A percentile compares a stretch with the other conserved stretches of the same genome.
These are phyloP conservation scores for Arctium minus DNA, from an alignment of 129 eudicot species.

Conservation along the genomic window DNA sequence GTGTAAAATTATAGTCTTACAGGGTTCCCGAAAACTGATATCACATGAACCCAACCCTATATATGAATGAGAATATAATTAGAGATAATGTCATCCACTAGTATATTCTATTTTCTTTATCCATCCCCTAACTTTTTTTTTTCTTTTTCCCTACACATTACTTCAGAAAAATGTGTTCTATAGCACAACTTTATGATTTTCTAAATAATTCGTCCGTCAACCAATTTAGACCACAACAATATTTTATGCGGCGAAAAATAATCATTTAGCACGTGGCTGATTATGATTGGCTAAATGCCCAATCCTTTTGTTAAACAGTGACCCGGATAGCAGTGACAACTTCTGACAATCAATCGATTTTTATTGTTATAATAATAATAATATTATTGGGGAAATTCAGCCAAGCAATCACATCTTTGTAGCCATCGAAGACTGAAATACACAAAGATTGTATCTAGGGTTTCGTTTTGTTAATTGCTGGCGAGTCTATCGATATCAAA, in stretches of 20 bases:
- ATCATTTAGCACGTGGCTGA: constrained; percentile 22
- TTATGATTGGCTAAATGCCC: not conserved
- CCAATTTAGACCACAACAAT: constrained; percentile 19
- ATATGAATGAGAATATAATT: too few species aligned
- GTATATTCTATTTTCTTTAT: too few species aligned
- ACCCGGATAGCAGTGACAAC: constrained; percentile 19
- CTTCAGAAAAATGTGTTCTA: too few species aligned
- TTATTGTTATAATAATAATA: not conserved
- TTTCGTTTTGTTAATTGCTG: constrained; percentile 11
- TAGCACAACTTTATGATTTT: not conserved
- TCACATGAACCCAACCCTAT: too few species aligned
- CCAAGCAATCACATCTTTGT: constrained; percentile 12
- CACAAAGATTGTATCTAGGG: constrained; percentile 20
- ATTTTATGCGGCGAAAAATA: constrained; percentile 14
- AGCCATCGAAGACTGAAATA: constrained; percentile 10
- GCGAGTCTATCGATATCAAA: not conserved
- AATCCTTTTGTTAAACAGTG: constrained; percentile 16
- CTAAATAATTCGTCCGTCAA: not conserved
- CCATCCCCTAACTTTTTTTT: too few species aligned
- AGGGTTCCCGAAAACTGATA: too few species aligned
- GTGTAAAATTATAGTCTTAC: too few species aligned
- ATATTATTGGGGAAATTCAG: not conserved
- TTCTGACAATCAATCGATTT: constrained; percentile 12
- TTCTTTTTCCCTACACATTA: too few species aligned
- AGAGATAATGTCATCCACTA: too few species aligned